These are phyloP conservation scores for Sugiyamaella paludigena DNA, from an alignment of 1,139 yeast species.

Conservation along the genomic window DNA sequence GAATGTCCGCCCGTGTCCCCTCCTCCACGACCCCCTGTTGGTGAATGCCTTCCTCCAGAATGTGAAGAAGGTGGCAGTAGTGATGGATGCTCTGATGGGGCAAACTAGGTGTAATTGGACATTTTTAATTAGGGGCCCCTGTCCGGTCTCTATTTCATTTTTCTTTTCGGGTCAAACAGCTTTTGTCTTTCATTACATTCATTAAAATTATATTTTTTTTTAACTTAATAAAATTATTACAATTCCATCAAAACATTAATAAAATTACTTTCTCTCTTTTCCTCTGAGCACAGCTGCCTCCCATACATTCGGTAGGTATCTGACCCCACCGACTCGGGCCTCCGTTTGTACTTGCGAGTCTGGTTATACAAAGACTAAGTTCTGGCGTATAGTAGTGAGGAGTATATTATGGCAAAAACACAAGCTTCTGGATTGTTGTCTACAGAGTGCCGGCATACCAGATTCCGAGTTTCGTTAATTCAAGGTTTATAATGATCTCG, in stretches of 20 bases:
- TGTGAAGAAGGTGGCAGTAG: not conserved
- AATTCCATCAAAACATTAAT: conserved; percentile 1
- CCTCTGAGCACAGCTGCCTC: not conserved
- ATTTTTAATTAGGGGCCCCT: not conserved
- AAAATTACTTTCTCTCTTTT: not conserved
- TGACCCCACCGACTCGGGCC: not conserved
- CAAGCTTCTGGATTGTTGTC: no score
- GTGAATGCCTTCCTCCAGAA: not conserved
- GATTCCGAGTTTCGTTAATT: no score
- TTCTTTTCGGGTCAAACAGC: not conserved
- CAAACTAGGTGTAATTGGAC: not conserved
- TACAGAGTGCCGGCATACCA: no score
- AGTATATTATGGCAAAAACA: no score
- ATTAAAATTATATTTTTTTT: conserved; percentile 2
- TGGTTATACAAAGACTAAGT: no score
- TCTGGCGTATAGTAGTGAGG: no score
- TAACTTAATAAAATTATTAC: conserved; percentile 2
- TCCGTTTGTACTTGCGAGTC: not conserved
- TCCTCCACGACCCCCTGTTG: conserved; percentile 3
- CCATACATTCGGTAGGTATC: no score
- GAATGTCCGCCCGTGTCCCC: conserved; percentile 1
- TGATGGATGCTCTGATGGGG: not conserved
- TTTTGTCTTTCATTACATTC: conserved; percentile 9
- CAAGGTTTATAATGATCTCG: no score
- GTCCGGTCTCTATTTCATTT: conserved; percentile 1